Conservation (phyloP, 495 filamentous ascomycete genomes). For the Xylaria scruposa region DNA sequence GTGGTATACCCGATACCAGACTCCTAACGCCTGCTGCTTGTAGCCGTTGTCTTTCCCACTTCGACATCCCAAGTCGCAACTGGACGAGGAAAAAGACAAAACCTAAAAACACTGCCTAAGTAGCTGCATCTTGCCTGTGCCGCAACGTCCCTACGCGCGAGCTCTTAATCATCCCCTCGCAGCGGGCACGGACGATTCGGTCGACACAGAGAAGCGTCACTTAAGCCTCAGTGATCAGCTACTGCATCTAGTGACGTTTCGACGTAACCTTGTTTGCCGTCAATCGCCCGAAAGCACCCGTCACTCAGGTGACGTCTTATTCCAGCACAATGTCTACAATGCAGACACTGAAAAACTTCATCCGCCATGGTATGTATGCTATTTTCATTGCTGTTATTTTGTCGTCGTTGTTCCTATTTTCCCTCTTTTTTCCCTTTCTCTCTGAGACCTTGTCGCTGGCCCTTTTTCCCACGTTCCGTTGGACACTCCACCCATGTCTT, state of each 20-base stretch:
- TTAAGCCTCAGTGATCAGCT: slow-evolving; percentile 21
- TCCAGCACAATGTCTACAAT: slow-evolving; percentile 72
- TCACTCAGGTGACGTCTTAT: slow-evolving; percentile 12
- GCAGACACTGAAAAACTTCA: slow-evolving; percentile 88
- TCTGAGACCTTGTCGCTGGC: background rate
- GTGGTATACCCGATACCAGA: background rate
- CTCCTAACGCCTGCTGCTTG: background rate
- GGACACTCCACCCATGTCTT: background rate
- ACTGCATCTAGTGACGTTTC: slow-evolving; percentile 23
- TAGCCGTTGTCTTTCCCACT: background rate
- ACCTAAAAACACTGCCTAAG: background rate
- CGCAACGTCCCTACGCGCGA: slow-evolving; percentile 7
- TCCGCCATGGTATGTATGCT: slow-evolving; percentile 76
- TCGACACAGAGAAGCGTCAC: slow-evolving; percentile 2
- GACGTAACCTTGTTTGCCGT: slow-evolving; percentile 20
- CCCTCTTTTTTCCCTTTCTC: background rate
- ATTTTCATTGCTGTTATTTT: background rate
- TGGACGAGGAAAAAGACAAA: background rate
- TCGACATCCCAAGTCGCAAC: background rate
- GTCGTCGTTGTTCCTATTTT: background rate
- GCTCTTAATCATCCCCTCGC: background rate
- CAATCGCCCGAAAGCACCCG: slow-evolving; percentile 13
- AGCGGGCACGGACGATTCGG: slow-evolving; percentile 6
- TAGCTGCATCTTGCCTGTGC: background rate
- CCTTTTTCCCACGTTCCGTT: slow-evolving; percentile 25